Base-by-base conservation (phyloP, 2,329 filamentous ascomycete species). In the Cordyceps militaris region DNA sequence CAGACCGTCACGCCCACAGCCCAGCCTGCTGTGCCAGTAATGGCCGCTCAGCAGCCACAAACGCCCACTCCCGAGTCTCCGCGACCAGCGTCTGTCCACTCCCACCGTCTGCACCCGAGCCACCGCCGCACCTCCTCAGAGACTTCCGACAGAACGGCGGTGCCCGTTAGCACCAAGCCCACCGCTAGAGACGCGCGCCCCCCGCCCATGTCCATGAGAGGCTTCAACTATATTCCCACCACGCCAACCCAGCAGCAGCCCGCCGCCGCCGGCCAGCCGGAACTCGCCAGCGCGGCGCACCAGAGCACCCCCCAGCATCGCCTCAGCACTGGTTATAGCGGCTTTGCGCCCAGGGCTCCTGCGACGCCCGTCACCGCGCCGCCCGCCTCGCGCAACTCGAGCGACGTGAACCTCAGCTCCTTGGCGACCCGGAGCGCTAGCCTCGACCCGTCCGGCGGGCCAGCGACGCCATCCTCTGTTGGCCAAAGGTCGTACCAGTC, bases 141-240 rank as follows among this genome's bases (percentile, higher is more conserved):
- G 42, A 62, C 62, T 3, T 71, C 69, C 4, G 65, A 67, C 8
- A 62, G 62, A 14, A 53, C 61, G 8, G 52, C 62, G 19, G 42
- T 63, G 24, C 59, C 63, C 3, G 28, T 49, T n/a, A 43, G 57
- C n/a, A 59, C 51, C 10, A 57, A 59, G 30, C 57, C 61, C 4
- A 46, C 44, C 24, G 19, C 62, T 13, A 23, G 53, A 23, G 64
- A 67, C 44, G 55, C 63, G 24, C 64, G 67, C 21, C 67, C 70
- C 2, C 69, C 69, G 2, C 69, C 69, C 1, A 64, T 66, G 2
- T 69, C 69, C 1, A 69, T 64, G 61, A 65, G 69, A 42, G 66
- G 66, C 3, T 71, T 69, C 59, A 63, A 52, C 26, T 64, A 64
- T 8, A 67, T 69, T 23, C 32, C 56, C 23, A 32, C 28, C 32